phyloP scores from a whole-genome alignment of 139 green algal species.

The Chlamydomonas schloesseri region DNA sequence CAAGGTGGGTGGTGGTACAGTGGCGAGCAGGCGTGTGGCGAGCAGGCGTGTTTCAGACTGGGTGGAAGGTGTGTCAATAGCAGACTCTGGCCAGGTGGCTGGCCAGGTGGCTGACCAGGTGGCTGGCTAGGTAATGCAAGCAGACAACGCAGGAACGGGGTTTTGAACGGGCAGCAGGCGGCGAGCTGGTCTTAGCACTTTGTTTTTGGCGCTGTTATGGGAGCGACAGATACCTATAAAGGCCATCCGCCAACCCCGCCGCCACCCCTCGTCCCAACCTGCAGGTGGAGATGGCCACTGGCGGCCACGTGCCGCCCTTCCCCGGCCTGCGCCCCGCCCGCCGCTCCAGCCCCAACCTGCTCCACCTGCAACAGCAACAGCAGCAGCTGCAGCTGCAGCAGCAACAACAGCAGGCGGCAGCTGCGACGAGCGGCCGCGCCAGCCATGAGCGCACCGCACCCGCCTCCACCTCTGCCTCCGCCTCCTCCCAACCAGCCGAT shows the following conservation, averaged over 20 bases:
- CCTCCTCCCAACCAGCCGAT: not conserved
- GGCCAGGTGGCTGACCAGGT: too few species aligned
- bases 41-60: too few species aligned
- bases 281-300: slow-evolving; percentile 14
- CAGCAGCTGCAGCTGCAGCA: not conserved
- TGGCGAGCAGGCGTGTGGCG: too few species aligned
- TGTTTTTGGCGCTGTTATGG: too few species aligned
- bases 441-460: not conserved
- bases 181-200: too few species aligned
- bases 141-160: too few species aligned
- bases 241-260: too few species aligned
- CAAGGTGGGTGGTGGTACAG: not conserved
- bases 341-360: slow-evolving; percentile 18
- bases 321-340: slow-evolving; percentile 24
- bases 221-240: too few species aligned
- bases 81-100: too few species aligned
- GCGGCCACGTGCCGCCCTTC: slow-evolving; percentile 48
- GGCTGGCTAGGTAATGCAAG: too few species aligned
- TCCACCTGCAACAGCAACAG: not conserved
- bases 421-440: not conserved
- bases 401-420: not conserved
- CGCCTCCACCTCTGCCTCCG: not conserved
- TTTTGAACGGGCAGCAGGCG: too few species aligned
- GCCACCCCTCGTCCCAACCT: too few species aligned
- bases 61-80: not conserved